Conservation (phyloP, 78 protist genomes). For the Dictyostelium intermedium region DNA sequence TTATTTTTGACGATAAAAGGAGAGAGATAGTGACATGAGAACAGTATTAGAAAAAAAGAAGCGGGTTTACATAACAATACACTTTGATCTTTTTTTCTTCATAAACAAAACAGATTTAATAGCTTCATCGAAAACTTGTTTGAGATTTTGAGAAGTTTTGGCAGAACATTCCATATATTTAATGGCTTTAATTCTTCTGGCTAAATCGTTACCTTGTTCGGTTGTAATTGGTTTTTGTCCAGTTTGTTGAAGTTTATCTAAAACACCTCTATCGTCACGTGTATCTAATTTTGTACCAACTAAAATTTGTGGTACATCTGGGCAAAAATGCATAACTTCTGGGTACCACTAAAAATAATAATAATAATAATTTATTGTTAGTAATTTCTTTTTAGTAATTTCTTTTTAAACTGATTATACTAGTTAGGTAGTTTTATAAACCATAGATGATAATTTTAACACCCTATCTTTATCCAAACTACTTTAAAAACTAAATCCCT, state of each 20-base stretch:
- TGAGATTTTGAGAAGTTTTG: slow-evolving; percentile 88
- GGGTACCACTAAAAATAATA: slow-evolving; percentile 86
- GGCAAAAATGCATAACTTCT: slow-evolving; percentile 94
- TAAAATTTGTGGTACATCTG: slow-evolving; percentile 91
- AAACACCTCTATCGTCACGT: slow-evolving; percentile 81
- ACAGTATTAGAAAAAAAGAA: background rate
- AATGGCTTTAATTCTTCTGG: slow-evolving; percentile 83
- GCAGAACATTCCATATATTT: slow-evolving; percentile 96
- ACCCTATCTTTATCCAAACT: too few relatives aligned
- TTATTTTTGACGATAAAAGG: background rate
- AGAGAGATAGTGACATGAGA: background rate
- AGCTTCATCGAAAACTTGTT: slow-evolving; percentile 95
- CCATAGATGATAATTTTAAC: too few relatives aligned
- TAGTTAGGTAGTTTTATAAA: too few relatives aligned
- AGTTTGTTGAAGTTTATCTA: slow-evolving; percentile 66
- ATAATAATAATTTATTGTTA: too few relatives aligned
- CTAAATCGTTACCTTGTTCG: slow-evolving; percentile 83
- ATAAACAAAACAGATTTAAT: slow-evolving; percentile 88
- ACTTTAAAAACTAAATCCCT: too few relatives aligned
- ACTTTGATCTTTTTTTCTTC: slow-evolving; percentile 58
- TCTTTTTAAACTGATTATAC: too few relatives aligned
- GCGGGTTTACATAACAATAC: slow-evolving; percentile 45
- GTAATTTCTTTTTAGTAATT: too few relatives aligned
- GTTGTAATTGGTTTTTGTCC: slow-evolving; percentile 62
- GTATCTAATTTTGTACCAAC: slow-evolving; percentile 95